Percentiles rank a stretch among this genome's conserved stretches.
Evolutionary conservation across 805 yeast species (phyloP).

Genomic region (Metschnikowia peoriensis): DNA sequence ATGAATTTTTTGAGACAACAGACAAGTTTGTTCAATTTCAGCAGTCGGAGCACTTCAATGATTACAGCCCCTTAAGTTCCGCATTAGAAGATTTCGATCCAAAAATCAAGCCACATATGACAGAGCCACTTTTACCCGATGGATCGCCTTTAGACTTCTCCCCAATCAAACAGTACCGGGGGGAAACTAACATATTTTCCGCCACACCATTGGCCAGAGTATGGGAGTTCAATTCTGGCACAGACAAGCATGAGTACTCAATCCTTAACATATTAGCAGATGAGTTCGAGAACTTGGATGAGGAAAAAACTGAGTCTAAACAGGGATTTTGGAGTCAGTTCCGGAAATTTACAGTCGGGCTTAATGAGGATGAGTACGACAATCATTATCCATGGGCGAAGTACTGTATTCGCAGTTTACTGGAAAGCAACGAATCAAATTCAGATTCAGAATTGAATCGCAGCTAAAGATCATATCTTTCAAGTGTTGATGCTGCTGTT

Average conservation of each 20-base stretch:
- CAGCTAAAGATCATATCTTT: neutral
- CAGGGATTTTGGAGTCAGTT: conserved; percentile 10
- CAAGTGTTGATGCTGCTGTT: neutral
- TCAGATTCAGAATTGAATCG: neutral
- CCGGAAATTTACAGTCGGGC: conserved; percentile 11
- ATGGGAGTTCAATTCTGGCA: conserved; percentile 11
- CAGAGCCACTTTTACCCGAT: conserved; percentile 16
- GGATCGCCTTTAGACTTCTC: conserved; percentile 16
- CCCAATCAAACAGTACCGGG: conserved; percentile 6
- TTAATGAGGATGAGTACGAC: conserved; percentile 16
- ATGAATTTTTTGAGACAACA: conserved; percentile 16
- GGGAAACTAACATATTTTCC: conserved; percentile 10
- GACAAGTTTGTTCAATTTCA: conserved; percentile 3
- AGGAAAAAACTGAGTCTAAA: neutral
- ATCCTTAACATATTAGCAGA: conserved; percentile 16
- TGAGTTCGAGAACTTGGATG: conserved; percentile 16
- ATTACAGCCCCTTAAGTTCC: conserved; percentile 9
- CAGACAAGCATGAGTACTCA: conserved; percentile 14
- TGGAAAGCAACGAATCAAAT: conserved; percentile 3
- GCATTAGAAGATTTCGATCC: conserved; percentile 13
- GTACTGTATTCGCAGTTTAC: conserved; percentile 5
- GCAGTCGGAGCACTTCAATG: neutral
- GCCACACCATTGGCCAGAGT: conserved; percentile 18
- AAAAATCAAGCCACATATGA: conserved; percentile 17
- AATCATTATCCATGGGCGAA: conserved; percentile 19